Evolutionary conservation across 1,284 basidiomycete species (phyloP).

Genomic region (Ceratobasidium sp.): DNA sequence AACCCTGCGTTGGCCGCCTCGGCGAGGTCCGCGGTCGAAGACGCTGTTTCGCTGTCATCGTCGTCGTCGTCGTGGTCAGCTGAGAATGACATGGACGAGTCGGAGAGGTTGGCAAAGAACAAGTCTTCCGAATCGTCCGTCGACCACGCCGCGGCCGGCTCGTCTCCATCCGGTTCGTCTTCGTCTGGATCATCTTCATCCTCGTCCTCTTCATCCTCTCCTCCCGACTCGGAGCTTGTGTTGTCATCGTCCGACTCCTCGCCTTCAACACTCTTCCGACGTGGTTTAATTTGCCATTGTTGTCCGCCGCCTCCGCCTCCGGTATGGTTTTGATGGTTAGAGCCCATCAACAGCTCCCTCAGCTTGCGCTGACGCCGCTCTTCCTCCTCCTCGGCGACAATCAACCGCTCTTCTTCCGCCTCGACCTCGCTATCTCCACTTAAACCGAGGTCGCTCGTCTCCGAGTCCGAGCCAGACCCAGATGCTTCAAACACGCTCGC

Average conservation of each 20-base stretch:
- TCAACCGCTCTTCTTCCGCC: slow-evolving; percentile 44
- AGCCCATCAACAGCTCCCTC: slow-evolving; percentile 16
- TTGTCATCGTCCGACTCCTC: slow-evolving; percentile 30
- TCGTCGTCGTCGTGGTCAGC: slow-evolving; percentile 35
- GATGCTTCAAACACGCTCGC: slow-evolving; percentile 34
- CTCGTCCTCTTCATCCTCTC: slow-evolving; percentile 34
- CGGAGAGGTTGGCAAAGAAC: slow-evolving; percentile 40
- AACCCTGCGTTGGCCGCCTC: slow-evolving; percentile 35
- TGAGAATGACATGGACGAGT: slow-evolving; percentile 37
- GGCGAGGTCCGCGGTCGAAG: slow-evolving; percentile 33
- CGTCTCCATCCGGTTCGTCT: slow-evolving; percentile 29
- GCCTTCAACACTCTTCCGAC: slow-evolving; percentile 37
- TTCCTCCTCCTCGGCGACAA: slow-evolving; percentile 7
- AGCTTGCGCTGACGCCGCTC: slow-evolving; percentile 20
- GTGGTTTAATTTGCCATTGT: slow-evolving; percentile 39
- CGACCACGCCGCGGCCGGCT: slow-evolving; percentile 29
- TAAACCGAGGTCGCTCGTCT: slow-evolving; percentile 15
- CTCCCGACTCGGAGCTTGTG: slow-evolving; percentile 32
- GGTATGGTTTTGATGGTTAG: slow-evolving; percentile 24
- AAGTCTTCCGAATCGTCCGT: slow-evolving; percentile 39
- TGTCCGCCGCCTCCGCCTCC: slow-evolving; percentile 34
- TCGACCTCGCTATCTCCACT: slow-evolving; percentile 44
- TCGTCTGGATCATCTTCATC: slow-evolving; percentile 32
- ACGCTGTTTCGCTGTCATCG: slow-evolving; percentile 36
- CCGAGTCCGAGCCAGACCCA: slow-evolving; percentile 22